Base-by-base conservation (phyloP, 2,329 filamentous ascomycete species). In the Trichoderma breve region DNA sequence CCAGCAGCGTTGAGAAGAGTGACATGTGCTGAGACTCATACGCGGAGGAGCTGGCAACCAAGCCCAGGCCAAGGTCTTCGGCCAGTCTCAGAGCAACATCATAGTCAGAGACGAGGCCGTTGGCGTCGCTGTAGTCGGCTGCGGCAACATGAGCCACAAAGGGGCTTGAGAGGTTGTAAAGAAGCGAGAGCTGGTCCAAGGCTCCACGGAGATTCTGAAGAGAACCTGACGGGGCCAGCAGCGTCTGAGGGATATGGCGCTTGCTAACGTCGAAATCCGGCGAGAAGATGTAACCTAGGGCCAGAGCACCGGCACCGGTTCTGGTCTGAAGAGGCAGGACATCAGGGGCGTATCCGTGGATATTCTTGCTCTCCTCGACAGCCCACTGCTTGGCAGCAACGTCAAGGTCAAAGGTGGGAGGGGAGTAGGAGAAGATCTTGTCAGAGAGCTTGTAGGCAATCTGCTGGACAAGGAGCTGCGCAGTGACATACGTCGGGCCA, bases 11-110 rank as follows among this genome's bases (percentile, higher is more conserved):
- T 1, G 94, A 89, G 77, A 97, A 91, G n/a, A 97, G 84, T 8
- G 94, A 89, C 92, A 97, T 97, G 84, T 99, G 96, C 86, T 99
- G 96, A 63, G 92, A 88, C 84, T 99, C 96, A 76, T 97, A 95
- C 34, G 93, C 90, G 34, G 94, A 97, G 68, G 90, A 90, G 80
- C 94, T 97, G 74, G 93, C 89, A 61, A 99, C 89, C 55, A 99
- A 87, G 61, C 91, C 95, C 32, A 98, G 86, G 18, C 96, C 95
- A 15, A 98, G 88, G 76, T 98, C 96, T 81, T 98, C 96, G 9
- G 94, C 92, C 63, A 95, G 84, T 74, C 91, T 89, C 78, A 98
- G 86, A 4, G 93, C 91, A 53, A 90, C 89, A 73, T 91, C 90
- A 82, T 99, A 99, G 82, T 98, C 95, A 73, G 94, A 89, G 55